phyloP scores from a whole-genome alignment of 495 filamentous ascomycete species.

The Penicillium daleae region DNA sequence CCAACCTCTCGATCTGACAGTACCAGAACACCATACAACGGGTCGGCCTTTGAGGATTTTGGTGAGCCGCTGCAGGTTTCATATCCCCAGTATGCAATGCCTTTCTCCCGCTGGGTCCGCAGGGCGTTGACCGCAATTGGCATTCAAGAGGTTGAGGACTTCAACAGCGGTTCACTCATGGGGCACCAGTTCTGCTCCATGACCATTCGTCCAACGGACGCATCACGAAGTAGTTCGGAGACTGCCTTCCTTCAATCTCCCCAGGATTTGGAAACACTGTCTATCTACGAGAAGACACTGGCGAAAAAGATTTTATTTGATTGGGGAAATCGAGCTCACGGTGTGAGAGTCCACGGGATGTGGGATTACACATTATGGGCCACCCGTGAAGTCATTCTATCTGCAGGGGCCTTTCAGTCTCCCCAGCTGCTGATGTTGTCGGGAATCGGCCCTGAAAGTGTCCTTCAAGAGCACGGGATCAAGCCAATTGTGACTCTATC shows the following conservation, averaged over 20 bases:
- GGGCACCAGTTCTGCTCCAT: conserved; percentile 42
- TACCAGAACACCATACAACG: conserved; percentile 30
- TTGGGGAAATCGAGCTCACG: conserved; percentile 24
- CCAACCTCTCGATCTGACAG: conserved; percentile 22
- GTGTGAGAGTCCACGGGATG: conserved; percentile 19
- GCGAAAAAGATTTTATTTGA: conserved; percentile 35
- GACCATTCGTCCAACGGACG: conserved; percentile 38
- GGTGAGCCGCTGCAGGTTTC: conserved; percentile 42
- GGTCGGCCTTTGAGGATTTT: conserved; percentile 24
- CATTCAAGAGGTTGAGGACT: conserved; percentile 30
- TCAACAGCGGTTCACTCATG: conserved; percentile 37
- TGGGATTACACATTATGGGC: conserved; percentile 19
- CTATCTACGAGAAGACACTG: conserved; percentile 23
- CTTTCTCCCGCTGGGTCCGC: conserved; percentile 39
- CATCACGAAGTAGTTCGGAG: conserved; percentile 44
- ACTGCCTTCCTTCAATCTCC: conserved; percentile 35
- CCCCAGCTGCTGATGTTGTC: conserved; percentile 25
- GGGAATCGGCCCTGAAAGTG: conserved; percentile 12
- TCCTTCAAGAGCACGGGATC: conserved; percentile 14
- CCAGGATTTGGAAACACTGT: conserved; percentile 15
- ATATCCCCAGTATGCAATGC: conserved; percentile 33
- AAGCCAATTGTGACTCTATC: conserved; percentile 11
- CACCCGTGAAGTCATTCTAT: conserved; percentile 23
- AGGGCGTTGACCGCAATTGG: conserved; percentile 33
- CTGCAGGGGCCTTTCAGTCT: conserved; percentile 24